Evolutionary conservation across 1,284 basidiomycete species (phyloP), one percentile per base, ranked within the genome.

Genomic region (Apiotrichum akiyoshidainum): DNA sequence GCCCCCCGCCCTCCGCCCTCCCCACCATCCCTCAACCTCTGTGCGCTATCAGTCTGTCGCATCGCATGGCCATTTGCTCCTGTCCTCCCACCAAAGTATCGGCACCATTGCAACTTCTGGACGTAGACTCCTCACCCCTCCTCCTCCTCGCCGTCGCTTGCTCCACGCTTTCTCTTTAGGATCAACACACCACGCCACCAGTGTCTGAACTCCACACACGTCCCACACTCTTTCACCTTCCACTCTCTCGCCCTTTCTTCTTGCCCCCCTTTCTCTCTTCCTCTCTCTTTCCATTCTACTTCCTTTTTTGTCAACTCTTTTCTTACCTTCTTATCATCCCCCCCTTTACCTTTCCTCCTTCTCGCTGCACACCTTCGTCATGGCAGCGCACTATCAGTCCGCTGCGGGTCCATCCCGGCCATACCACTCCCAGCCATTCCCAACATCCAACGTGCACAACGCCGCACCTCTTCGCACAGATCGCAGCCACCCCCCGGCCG

Each of bases 341-440:
- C 42, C n/a, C 31, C 46, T 41, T 14, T 45, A 41, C 31, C 22
- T 54, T 31, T n/a, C 40, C 22, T 17, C 22, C 51, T 31, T 14
- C 9, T 37, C 22, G 17, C 47, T n/a, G n/a, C 44, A n/a, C 46
- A 35, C 48, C 52, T 31, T 7, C 44, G 52, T 52, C 48, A 68
- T 65, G 68, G 61, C 63, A 22, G 60, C 56, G 35, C 61, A 60
- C 4, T 58, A 51, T 41, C 57, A 59, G 44, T 48, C 57, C 16
- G 55, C 64, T 39, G 59, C 64, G 2, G 66, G 64, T 17, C 66
- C 66, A 2, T 67, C 66, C 14, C 50, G 66, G 21, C 47, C 50
- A n/a, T 56, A 56, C 33, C 40, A 22, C 44, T 37, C 40, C 14
- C 39, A 42, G 14, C 35, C 48, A 12, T 50, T 39, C 48, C 37